Base-by-base conservation (phyloP, 106 monocot genomes). In the Platanthera guangdongensis region DNA sequence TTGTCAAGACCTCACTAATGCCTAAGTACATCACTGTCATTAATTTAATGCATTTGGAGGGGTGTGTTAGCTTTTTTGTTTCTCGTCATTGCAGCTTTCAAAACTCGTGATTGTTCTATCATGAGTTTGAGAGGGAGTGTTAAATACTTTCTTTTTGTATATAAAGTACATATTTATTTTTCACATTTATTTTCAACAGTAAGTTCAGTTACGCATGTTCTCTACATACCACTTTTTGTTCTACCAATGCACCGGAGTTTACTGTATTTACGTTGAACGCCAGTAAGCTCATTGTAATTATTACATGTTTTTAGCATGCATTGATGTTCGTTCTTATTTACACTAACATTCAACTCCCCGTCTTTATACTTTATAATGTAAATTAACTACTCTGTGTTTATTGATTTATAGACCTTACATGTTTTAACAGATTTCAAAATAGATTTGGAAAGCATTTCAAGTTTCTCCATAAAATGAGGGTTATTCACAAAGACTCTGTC, bases 391-490 rank as follows among this genome's bases (percentile, higher is more conserved):
- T 7, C 21, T 60, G 2, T 6, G 30, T 32, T 11, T 9, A 19
- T 19, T 65, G 16, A 65, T 65, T 11, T 32, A 65, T 32, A 4
- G 11, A 65, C 9, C 32, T 5, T 63, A 25, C 72, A 18, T 60
- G 69, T 49, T 47, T 39, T 39, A 80, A 46, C 57, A 94, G 94
- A 81, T 84, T 94, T 30, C 92, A 87, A 69, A 77, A 81, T 57
- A 80, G 77, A n/a, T 85, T 81, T 78, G 59, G 82, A 69, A 86
- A 81, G 30, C 94, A 94, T 84, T 51, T 73, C 5, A 99, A 99
- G 65, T 92, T 92, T 75, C 45, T 99, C 76, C 78, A 82, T 21
- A 73, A 68, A 52, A 83, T 82, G 76, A 82, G 82, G 11, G 76
- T 68, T 12, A 74, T 19, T 21, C 76, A 73, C 50, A 75, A 54